Evolutionary conservation across 169 alveolate species (phyloP).

Genomic region (Cystoisospora suis): DNA sequence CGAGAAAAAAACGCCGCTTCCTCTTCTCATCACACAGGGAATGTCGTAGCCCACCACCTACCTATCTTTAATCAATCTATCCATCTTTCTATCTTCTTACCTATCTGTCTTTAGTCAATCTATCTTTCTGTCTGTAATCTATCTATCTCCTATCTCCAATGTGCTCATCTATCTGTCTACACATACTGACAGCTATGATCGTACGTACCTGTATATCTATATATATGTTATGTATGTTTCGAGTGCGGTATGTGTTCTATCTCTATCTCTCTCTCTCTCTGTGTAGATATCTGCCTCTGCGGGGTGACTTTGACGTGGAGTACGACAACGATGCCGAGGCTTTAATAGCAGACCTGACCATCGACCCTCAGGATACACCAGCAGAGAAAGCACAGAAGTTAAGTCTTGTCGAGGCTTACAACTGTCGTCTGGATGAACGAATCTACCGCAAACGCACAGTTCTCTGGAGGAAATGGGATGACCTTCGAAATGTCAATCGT

Average conservation of each 20-base stretch:
- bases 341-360: slow-evolving; percentile 94
- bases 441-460: slow-evolving; percentile 83
- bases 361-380: slow-evolving; percentile 74
- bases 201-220: too few species aligned
- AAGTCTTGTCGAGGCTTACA: slow-evolving; percentile 74
- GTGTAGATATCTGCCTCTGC: slow-evolving; percentile 84
- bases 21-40: neutral
- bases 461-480: slow-evolving; percentile 81
- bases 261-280: neutral
- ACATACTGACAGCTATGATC: too few species aligned
- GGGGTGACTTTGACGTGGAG: slow-evolving; percentile 98
- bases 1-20: neutral
- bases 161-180: too few species aligned
- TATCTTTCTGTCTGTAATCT: too few species aligned
- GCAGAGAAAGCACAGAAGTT: slow-evolving; percentile 37
- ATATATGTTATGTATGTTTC: too few species aligned
- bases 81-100: too few species aligned
- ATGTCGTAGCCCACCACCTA: neutral
- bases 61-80: neutral
- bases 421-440: slow-evolving; percentile 88
- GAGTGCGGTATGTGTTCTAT: neutral
- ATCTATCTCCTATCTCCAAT: too few species aligned
- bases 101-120: too few species aligned
- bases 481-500: slow-evolving; percentile 79
- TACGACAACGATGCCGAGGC: slow-evolving; percentile 97